Percentiles rank a stretch among this genome's conserved stretches.
Conservation (phyloP, 495 filamentous ascomycete genomes). For the Hypoxylon fuscum region DNA sequence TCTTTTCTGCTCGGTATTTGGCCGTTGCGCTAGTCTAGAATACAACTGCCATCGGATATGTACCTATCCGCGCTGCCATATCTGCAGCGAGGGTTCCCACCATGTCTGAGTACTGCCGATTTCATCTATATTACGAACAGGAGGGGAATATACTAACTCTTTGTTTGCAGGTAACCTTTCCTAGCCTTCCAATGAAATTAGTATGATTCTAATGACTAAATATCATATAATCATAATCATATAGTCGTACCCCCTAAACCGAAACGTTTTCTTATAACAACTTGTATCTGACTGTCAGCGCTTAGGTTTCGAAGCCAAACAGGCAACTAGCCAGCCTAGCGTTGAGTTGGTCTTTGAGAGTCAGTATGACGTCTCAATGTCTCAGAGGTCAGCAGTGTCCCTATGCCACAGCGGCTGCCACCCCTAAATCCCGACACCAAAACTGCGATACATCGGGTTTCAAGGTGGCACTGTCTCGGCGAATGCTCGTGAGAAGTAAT, state of each 20-base stretch:
- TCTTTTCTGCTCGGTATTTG: too few species aligned
- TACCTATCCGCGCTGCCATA: constrained; percentile 18
- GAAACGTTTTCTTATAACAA: too few species aligned
- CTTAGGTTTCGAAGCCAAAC: constrained; percentile 14
- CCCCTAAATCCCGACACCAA: constrained; percentile 36
- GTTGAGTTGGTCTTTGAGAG: too few species aligned
- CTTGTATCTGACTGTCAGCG: background rate
- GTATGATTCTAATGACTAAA: too few species aligned
- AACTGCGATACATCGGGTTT: constrained; percentile 29
- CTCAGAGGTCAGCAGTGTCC: constrained; percentile 19
- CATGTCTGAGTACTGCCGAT: background rate
- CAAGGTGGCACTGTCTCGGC: constrained; percentile 38
- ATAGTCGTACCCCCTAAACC: too few species aligned
- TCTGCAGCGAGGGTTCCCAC: constrained; percentile 1
- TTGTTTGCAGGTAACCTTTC: too few species aligned
- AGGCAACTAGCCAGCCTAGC: too few species aligned
- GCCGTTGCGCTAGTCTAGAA: too few species aligned
- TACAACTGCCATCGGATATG: constrained; percentile 15
- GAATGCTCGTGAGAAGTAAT: background rate
- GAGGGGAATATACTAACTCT: too few species aligned
- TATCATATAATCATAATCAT: too few species aligned
- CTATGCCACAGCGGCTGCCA: constrained; percentile 28
- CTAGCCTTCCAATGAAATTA: too few species aligned
- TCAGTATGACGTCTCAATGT: constrained; percentile 31
- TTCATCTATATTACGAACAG: background rate